Conservation (phyloP, 805 yeast genomes). For the Grigorovia humatica region DNA sequence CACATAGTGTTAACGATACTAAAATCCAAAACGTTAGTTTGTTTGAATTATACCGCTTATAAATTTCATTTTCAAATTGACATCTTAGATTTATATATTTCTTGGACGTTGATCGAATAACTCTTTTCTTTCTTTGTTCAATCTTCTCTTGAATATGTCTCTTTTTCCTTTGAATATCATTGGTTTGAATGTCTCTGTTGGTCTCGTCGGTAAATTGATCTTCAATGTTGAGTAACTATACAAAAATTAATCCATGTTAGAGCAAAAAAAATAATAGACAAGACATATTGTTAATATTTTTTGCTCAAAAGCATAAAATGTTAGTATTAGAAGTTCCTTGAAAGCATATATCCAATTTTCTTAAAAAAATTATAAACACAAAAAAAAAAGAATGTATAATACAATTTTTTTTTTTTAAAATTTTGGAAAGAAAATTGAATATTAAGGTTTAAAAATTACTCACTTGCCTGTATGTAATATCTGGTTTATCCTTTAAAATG, state of each 20-base stretch:
- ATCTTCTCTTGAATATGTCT: slow-evolving; percentile 24
- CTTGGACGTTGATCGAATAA: slow-evolving; percentile 67
- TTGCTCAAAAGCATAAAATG: not conserved
- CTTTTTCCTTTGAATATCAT: slow-evolving; percentile 32
- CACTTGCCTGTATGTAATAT: slow-evolving; percentile 73
- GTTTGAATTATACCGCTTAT: slow-evolving; percentile 29
- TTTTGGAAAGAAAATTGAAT: slow-evolving; percentile 1
- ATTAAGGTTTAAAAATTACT: slow-evolving; percentile 8
- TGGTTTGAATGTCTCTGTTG: slow-evolving; percentile 30
- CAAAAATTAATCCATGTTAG: not conserved
- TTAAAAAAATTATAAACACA: too few species aligned
- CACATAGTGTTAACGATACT: slow-evolving; percentile 6
- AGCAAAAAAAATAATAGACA: slow-evolving; percentile 10
- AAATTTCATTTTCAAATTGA: slow-evolving; percentile 42
- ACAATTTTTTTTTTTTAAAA: slow-evolving; percentile 1
- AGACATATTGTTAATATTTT: slow-evolving; percentile 12
- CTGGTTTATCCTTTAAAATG: slow-evolving; percentile 56
- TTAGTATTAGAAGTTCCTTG: too few species aligned
- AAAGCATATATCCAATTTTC: too few species aligned
- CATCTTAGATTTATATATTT: slow-evolving; percentile 50
- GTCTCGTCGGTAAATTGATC: slow-evolving; percentile 29
- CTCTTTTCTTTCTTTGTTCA: slow-evolving; percentile 27
- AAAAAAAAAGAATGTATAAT: too few species aligned
- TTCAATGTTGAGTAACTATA: slow-evolving; percentile 21
- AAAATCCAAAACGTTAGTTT: slow-evolving; percentile 12